Evolutionary conservation across 129 eudicot genomes (phyloP), one percentile per base, ranked within the genome.

Genomic region (Silybum marianum): DNA sequence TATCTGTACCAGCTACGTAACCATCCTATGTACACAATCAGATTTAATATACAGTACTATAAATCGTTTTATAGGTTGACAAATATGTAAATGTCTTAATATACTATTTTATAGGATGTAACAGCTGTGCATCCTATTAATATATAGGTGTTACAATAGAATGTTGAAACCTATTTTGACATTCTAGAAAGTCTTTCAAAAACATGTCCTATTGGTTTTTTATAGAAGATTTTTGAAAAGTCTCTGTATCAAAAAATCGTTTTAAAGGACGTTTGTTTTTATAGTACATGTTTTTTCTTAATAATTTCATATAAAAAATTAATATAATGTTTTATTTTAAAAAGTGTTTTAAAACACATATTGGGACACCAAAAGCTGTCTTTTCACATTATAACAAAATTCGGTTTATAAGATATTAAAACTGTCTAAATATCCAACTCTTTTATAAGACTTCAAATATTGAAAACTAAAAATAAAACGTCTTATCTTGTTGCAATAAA

Each of bases 1-100:
- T 87, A 36, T 87, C 87, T 5, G 85, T 80, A 46, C 90, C 90
- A 16, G 48, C 89, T 1, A 79, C 54, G 23, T 72, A 69, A 11
- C 68, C 63, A 30, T 79, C 87, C 86, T 82, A 34, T 9, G 16
- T 46, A 46, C 58, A 46, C 58, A 51, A 51, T 40, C 12, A 44
- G 54, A 44, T 11, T 11, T 44, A 44, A 12, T 44, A 2, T 44
- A 44, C 54, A 32, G 6, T 32, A 44, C 54, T 11, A 44, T 1
- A 11, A 44, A 44, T 11, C 16, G 4, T 2, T 40, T 9, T 40
- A 40, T 40, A 40, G 13, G 48, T 9, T 13, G 13, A 40, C 13
- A 40, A 40, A 40, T 40, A 40, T 40, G 2, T 40, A 40, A 9
- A 40, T 40, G 13, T 9, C 48, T 40, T 40, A 8, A 40, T 40